Evolutionary conservation across 352 stramenopile species (phyloP).

Genomic region (Thalassiosira hispida): DNA sequence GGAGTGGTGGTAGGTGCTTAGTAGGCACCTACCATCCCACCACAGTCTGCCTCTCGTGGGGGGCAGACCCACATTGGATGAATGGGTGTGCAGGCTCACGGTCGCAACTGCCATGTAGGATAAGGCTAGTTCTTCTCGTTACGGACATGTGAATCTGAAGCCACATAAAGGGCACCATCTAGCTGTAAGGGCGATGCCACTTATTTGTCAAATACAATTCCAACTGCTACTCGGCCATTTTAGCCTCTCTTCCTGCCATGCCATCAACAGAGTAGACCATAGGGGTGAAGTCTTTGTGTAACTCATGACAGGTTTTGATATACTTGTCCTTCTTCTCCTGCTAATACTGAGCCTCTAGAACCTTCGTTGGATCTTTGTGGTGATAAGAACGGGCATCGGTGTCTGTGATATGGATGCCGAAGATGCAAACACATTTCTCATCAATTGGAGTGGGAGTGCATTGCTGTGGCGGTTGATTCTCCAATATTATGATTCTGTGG

Average conservation of each 20-base stretch:
- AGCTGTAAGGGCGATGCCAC: conserved; percentile 4
- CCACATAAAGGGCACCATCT: background rate
- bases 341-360: conserved; percentile 9
- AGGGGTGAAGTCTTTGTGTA: conserved; percentile 26
- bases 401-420: conserved; percentile 47
- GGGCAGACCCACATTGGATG: too few species aligned
- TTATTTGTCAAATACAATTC: conserved; percentile 9
- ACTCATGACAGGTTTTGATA: conserved; percentile 15
- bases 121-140: background rate
- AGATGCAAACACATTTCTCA: too few species aligned
- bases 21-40: too few species aligned
- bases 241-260: conserved; percentile 23
- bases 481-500: too few species aligned
- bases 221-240: conserved; percentile 1
- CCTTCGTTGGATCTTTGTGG: conserved; percentile 13
- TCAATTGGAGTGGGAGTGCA: too few species aligned
- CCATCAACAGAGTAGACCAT: conserved; percentile 48
- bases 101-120: too few species aligned
- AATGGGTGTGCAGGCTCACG: too few species aligned
- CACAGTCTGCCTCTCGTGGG: too few species aligned
- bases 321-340: conserved; percentile 46
- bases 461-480: too few species aligned
- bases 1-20: too few species aligned
- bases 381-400: conserved; percentile 23
- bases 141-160: background rate